phyloP scores from a whole-genome alignment of 305 asterid species.

The Fraxinus xanthoxyloides region DNA sequence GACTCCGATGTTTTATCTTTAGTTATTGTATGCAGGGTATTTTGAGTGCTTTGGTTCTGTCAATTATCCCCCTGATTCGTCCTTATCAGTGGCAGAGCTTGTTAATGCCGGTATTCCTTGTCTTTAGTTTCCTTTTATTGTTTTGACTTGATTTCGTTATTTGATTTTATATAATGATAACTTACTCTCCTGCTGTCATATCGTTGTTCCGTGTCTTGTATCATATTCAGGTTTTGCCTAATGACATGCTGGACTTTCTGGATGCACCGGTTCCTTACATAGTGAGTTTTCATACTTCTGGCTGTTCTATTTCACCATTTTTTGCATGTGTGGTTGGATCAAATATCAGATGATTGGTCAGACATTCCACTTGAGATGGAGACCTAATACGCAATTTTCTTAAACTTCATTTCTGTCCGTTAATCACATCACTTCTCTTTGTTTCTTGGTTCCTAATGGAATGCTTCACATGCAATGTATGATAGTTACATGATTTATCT shows the following conservation, averaged over 20 bases:
- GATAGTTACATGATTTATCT: not conserved
- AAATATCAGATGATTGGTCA: conserved; percentile 7
- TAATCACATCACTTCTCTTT: not conserved
- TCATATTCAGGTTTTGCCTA: conserved; percentile 80
- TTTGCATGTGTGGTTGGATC: conserved; percentile 4
- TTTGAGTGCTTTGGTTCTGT: conserved; percentile 78
- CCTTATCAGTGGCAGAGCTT: conserved; percentile 99
- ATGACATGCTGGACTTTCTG: conserved; percentile 96
- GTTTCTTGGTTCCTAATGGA: not conserved
- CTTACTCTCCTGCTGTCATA: conserved; percentile 10
- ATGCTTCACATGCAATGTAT: not conserved
- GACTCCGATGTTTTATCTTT: conserved; percentile 4
- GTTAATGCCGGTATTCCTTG: conserved; percentile 76
- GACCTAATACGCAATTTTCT: not conserved
- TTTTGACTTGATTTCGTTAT: conserved; percentile 15
- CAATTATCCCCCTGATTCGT: conserved; percentile 89
- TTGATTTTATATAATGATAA: not conserved
- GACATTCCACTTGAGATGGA: not conserved
- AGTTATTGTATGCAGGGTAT: conserved; percentile 62
- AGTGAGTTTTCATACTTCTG: conserved; percentile 51
- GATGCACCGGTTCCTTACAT: conserved; percentile 99
- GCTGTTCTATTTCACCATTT: conserved; percentile 13
- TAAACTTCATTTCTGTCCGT: not conserved
- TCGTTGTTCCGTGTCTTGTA: conserved; percentile 10
- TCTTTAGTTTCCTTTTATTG: conserved; percentile 5